phyloP scores from a whole-genome alignment of 306 rosid species.

The Comarum palustre region DNA sequence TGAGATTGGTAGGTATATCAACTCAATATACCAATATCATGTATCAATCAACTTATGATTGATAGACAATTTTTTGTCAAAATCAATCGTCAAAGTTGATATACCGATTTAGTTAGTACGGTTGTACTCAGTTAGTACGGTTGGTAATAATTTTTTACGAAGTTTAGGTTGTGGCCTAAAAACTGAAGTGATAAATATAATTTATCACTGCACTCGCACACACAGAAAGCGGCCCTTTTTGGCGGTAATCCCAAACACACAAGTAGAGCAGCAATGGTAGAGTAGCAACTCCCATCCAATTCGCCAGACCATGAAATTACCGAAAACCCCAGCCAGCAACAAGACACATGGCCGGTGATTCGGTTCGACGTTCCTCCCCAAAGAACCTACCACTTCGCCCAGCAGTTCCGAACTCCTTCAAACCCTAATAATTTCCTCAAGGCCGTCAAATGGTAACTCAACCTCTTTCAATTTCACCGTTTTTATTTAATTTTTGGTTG shows the following conservation, averaged over 20 bases:
- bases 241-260: slow-evolving; percentile 13
- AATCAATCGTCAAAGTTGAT: too few relatives aligned
- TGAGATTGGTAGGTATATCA: too few relatives aligned
- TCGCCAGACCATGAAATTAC: slow-evolving; percentile 4
- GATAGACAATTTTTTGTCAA: too few relatives aligned
- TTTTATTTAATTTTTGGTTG: background rate
- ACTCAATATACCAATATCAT: too few relatives aligned
- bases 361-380: slow-evolving; percentile 61
- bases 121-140: too few relatives aligned
- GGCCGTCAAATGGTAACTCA: slow-evolving; percentile 73
- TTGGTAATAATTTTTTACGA: too few relatives aligned
- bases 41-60: too few relatives aligned
- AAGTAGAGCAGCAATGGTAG: too few relatives aligned
- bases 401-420: slow-evolving; percentile 58
- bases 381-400: slow-evolving; percentile 65
- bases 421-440: slow-evolving; percentile 88
- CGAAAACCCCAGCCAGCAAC: slow-evolving; percentile 14
- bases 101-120: too few relatives aligned
- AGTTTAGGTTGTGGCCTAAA: too few relatives aligned
- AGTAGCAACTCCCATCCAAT: slow-evolving; percentile 14
- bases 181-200: too few relatives aligned
- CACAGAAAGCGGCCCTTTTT: slow-evolving; percentile 17
- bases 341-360: slow-evolving; percentile 47
- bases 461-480: background rate
- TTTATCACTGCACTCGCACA: too few relatives aligned